A percentile compares a stretch with the other conserved stretches of the same genome.
These are phyloP conservation scores for Gaillardinia entomophila DNA, from an alignment of 805 yeast species.

Conservation along the genomic window DNA sequence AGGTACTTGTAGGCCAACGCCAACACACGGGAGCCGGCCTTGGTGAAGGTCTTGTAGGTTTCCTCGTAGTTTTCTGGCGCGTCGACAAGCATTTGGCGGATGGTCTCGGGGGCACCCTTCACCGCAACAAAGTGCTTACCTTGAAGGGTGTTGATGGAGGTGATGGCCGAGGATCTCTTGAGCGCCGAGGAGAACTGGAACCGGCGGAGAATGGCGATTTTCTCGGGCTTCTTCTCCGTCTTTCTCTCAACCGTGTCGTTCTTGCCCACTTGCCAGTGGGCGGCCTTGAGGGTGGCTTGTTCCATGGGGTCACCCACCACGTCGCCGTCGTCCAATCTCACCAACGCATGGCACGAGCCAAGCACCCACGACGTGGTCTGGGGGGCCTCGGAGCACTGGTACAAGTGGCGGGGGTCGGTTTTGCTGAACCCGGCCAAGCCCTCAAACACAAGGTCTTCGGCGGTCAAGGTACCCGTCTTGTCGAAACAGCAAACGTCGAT, in stretches of 20 bases:
- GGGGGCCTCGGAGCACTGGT: conserved; percentile 60
- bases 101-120: conserved; percentile 98
- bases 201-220: conserved; percentile 76
- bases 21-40: conserved; percentile 93
- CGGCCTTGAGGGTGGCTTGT: conserved; percentile 85
- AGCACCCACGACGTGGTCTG: conserved; percentile 62
- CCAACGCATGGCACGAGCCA: conserved; percentile 96
- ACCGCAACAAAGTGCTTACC: conserved; percentile 67
- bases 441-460: conserved; percentile 93
- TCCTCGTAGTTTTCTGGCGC: conserved; percentile 81
- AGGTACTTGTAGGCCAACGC: conserved; percentile 86
- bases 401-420: conserved; percentile 49
- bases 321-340: conserved; percentile 91
- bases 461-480: conserved; percentile 96
- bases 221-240: conserved; percentile 28
- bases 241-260: conserved; percentile 63
- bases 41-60: conserved; percentile 81
- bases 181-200: conserved; percentile 96
- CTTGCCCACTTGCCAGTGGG: conserved; percentile 76
- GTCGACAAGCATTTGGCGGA: conserved; percentile 63
- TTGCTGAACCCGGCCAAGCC: conserved; percentile 81
- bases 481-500: conserved; percentile 98
- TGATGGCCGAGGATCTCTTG: conserved; percentile 89
- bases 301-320: conserved; percentile 99
- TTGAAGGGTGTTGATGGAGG: conserved; percentile 44